These are phyloP conservation scores for Guadua angustifolia DNA, from an alignment of 176 grass and related monocot species.

Conservation along the genomic window DNA sequence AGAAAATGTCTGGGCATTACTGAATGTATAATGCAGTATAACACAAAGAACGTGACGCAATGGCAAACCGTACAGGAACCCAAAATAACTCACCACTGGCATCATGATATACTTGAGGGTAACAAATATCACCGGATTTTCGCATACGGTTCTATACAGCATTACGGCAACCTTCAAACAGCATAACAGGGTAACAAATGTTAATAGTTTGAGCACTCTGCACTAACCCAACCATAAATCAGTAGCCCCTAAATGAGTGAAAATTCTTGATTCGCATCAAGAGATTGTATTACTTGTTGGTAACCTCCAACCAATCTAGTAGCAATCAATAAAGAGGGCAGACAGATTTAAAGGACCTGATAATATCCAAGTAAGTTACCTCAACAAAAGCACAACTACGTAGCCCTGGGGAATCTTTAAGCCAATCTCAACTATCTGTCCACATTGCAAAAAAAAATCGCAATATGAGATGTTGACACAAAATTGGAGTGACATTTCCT, in stretches of 20 bases:
- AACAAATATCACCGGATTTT: too few species aligned
- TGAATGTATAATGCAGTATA: too few species aligned
- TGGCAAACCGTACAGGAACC: too few species aligned
- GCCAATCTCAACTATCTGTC: slow-evolving; percentile 65
- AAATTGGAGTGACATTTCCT: background rate
- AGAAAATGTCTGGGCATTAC: slow-evolving; percentile 69
- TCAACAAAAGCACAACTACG: slow-evolving; percentile 80
- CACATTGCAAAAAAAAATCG: slow-evolving; percentile 52
- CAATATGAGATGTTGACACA: slow-evolving; percentile 4
- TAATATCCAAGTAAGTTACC: slow-evolving; percentile 40
- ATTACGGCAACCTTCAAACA: slow-evolving; percentile 59
- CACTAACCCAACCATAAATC: background rate
- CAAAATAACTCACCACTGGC: too few species aligned
- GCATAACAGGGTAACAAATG: background rate
- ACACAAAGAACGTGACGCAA: too few species aligned
- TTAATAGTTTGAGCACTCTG: background rate
- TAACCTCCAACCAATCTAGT: background rate
- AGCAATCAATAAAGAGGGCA: background rate
- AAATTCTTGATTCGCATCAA: background rate
- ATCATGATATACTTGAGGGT: too few species aligned
- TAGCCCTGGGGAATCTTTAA: slow-evolving; percentile 75
- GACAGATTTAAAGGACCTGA: background rate
- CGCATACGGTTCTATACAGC: too few species aligned
- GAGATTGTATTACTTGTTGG: background rate
- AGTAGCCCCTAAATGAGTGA: background rate